Conservation (phyloP, 1,284 basidiomycete species). For the Exobasidium cylindrosporum region DNA sequence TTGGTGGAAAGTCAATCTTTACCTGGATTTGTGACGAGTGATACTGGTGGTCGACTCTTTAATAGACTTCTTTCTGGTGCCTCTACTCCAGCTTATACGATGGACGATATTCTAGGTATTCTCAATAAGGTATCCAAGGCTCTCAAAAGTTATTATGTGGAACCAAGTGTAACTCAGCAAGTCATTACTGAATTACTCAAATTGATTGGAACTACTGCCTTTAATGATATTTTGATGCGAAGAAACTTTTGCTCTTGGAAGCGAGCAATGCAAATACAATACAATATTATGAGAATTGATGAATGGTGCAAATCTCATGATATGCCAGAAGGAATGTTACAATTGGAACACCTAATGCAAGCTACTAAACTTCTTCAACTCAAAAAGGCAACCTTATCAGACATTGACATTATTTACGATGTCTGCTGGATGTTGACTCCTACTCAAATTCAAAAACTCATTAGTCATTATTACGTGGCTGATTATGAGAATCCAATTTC, state of each 20-base stretch:
- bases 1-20: conserved; percentile 95
- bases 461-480: conserved; percentile 95
- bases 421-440: conserved; percentile 99
- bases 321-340: conserved; percentile 97
- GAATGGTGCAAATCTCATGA: conserved; percentile 68
- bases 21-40: conserved; percentile 94
- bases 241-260: conserved; percentile 99
- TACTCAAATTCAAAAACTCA: conserved; percentile 98
- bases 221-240: conserved; percentile 97
- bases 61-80: conserved; percentile 78
- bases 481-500: conserved; percentile 72
- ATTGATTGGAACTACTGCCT: conserved; percentile 92
- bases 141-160: conserved; percentile 97
- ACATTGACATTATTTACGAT: conserved; percentile 96
- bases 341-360: conserved; percentile 98
- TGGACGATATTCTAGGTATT: conserved; percentile 97
- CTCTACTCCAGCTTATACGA: conserved; percentile 83
- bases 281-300: conserved; percentile 70
- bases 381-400: conserved; percentile 73
- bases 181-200: conserved; percentile 94
- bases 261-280: conserved; percentile 63
- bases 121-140: conserved; percentile 98
- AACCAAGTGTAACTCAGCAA: conserved; percentile 94
- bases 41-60: conserved; percentile 87
- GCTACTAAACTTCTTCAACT: conserved; percentile 96